These are phyloP conservation scores for Cryphonectria parasitica DNA, from an alignment of 2,329 filamentous ascomycete genomes.

Conservation along the genomic window DNA sequence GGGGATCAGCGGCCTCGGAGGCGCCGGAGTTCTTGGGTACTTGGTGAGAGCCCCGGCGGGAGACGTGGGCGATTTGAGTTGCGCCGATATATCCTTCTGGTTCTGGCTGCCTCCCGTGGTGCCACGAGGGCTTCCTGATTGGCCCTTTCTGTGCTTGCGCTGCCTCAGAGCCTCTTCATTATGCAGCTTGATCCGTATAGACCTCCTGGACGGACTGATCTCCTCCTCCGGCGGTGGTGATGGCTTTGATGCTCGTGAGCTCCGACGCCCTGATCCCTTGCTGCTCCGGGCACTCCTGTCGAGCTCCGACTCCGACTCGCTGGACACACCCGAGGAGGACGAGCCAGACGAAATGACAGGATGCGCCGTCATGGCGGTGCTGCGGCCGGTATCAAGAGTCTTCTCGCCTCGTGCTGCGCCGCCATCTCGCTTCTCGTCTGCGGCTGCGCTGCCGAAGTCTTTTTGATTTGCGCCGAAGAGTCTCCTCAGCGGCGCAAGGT, in stretches of 20 bases:
- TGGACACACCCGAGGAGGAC: constrained; percentile 68
- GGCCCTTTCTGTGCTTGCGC: constrained; percentile 69
- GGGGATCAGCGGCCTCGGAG: constrained; percentile 87
- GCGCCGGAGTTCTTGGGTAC: constrained; percentile 87
- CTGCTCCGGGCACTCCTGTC: constrained; percentile 37
- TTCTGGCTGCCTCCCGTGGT: constrained; percentile 42
- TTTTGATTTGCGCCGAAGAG: constrained; percentile 57
- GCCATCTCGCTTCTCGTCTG: constrained; percentile 41
- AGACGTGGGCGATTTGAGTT: constrained; percentile 92
- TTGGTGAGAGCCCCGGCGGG: constrained; percentile 77
- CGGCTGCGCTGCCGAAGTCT: constrained; percentile 53
- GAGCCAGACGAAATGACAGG: constrained; percentile 49
- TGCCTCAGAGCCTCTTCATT: constrained; percentile 76
- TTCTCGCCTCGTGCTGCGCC: constrained; percentile 29
- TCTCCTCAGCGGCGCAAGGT: constrained; percentile 74
- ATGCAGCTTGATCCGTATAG: constrained; percentile 88
- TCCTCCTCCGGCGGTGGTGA: constrained; percentile 63
- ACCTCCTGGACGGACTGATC: constrained; percentile 69
- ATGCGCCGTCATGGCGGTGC: constrained; percentile 31
- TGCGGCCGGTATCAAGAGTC: constrained; percentile 30
- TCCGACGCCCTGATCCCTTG: constrained; percentile 44
- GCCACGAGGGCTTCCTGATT: constrained; percentile 51
- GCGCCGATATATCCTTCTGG: constrained; percentile 67
- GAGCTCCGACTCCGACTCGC: constrained; percentile 71
- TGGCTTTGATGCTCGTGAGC: constrained; percentile 70